Conservation (phyloP, 2,329 filamentous ascomycete species). For the Epichloe scottii region DNA sequence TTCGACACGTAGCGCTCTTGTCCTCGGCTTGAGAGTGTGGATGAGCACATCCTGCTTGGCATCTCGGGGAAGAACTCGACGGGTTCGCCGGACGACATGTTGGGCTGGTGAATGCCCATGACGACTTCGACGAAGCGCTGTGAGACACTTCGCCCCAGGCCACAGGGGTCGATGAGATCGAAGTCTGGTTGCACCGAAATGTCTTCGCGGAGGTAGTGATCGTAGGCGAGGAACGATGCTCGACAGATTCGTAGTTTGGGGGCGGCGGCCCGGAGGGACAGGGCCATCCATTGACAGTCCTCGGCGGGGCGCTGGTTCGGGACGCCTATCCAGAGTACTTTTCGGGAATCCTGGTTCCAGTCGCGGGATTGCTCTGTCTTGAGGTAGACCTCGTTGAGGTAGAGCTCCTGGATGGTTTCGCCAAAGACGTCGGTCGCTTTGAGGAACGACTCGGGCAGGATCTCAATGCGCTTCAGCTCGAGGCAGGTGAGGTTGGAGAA, state of each 20-base stretch:
- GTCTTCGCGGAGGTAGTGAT: conserved; percentile 25
- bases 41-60: conserved; percentile 14
- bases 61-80: conserved; percentile 23
- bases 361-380: conserved; percentile 26
- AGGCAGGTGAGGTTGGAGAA: conserved; percentile 27
- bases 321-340: conserved; percentile 32
- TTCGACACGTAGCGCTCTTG: conserved; percentile 13
- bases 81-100: conserved; percentile 17
- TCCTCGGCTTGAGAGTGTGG: conserved; percentile 14
- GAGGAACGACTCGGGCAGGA: conserved; percentile 24
- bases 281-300: conserved; percentile 30
- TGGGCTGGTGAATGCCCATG: conserved; percentile 26
- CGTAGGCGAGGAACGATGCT: conserved; percentile 31
- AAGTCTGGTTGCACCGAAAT: conserved; percentile 17
- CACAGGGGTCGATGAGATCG: conserved; percentile 30
- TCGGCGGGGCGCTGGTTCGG: conserved; percentile 27
- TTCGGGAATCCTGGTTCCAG: conserved; percentile 20
- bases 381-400: conserved; percentile 32
- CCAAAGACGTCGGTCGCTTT: conserved; percentile 23
- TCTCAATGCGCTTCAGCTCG: conserved; percentile 30
- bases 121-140: conserved; percentile 35
- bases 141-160: conserved; percentile 26
- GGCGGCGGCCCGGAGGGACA: conserved; percentile 23
- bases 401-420: conserved; percentile 29
- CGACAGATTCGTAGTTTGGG: conserved; percentile 28